These are phyloP conservation scores for Lumnitzera racemosa DNA, from an alignment of 345 rosid genomes.

Conservation along the genomic window DNA sequence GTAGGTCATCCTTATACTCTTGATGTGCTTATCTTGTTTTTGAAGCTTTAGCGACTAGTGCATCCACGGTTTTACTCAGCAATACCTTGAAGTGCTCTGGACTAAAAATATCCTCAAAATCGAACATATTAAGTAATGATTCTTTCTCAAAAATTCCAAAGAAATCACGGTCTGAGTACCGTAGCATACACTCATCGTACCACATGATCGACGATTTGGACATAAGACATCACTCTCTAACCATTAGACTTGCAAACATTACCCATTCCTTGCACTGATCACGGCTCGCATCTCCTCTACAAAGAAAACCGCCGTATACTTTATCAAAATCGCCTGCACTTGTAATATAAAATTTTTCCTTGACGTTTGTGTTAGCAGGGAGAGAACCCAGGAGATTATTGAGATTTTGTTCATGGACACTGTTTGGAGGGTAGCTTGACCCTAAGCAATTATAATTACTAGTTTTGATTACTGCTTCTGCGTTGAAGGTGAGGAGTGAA, in stretches of 20 bases:
- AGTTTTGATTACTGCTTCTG: not conserved
- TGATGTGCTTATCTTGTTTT: not conserved
- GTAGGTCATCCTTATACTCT: not conserved
- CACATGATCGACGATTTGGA: constrained; percentile 23
- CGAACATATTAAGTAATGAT: not conserved
- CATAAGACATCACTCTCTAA: constrained; percentile 19
- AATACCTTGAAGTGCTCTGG: not conserved
- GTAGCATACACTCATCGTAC: constrained; percentile 34
- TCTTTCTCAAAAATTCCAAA: constrained; percentile 8
- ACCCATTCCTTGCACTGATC: constrained; percentile 28
- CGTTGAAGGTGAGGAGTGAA: not conserved
- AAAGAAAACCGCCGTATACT: constrained; percentile 13
- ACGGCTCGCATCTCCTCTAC: constrained; percentile 11
- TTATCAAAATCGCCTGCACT: not conserved
- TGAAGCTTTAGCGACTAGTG: not conserved
- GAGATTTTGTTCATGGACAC: constrained; percentile 9
- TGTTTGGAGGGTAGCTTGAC: not conserved
- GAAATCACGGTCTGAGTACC: constrained; percentile 26
- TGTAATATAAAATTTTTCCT: not conserved
- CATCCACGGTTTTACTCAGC: not conserved
- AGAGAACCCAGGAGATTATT: constrained; percentile 9
- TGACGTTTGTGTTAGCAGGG: not conserved
- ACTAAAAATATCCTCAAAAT: constrained; percentile 11
- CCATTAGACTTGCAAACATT: constrained; percentile 6
- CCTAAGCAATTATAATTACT: not conserved